These are phyloP conservation scores for Cynanchum wilfordii DNA, from an alignment of 257 asterid genomes.

Conservation along the genomic window DNA sequence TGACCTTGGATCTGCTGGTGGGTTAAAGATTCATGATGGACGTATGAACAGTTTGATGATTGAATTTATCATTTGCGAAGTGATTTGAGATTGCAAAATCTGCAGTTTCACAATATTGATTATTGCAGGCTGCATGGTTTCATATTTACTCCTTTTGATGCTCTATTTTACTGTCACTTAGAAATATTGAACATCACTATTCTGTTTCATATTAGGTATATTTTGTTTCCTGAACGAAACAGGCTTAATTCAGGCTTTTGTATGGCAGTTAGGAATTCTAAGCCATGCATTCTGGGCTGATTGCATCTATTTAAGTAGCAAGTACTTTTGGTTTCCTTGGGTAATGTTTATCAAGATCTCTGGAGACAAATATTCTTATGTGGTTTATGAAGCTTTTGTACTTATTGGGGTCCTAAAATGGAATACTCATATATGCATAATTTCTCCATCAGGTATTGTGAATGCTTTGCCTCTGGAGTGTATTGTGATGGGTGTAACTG, in stretches of 20 bases:
- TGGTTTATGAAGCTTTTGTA: background rate
- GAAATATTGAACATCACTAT: background rate
- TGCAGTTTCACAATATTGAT: background rate
- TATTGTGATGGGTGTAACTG: slow-evolving; percentile 96
- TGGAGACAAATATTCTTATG: background rate
- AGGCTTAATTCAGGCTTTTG: background rate
- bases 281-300: background rate
- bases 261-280: background rate
- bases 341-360: background rate
- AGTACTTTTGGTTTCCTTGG: background rate
- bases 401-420: slow-evolving; percentile 5
- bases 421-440: slow-evolving; percentile 6
- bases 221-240: background rate
- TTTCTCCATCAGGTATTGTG: slow-evolving; percentile 75
- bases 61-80: background rate
- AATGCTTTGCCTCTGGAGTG: slow-evolving; percentile 92
- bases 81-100: background rate
- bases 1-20: background rate
- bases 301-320: background rate
- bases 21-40: background rate
- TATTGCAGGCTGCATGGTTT: background rate
- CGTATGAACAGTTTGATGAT: background rate
- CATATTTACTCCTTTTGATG: background rate
- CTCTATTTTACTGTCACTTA: background rate
- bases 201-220: background rate